phyloP scores from a whole-genome alignment of 2,329 filamentous ascomycete genomes.

The Trichoderma hamatum region DNA sequence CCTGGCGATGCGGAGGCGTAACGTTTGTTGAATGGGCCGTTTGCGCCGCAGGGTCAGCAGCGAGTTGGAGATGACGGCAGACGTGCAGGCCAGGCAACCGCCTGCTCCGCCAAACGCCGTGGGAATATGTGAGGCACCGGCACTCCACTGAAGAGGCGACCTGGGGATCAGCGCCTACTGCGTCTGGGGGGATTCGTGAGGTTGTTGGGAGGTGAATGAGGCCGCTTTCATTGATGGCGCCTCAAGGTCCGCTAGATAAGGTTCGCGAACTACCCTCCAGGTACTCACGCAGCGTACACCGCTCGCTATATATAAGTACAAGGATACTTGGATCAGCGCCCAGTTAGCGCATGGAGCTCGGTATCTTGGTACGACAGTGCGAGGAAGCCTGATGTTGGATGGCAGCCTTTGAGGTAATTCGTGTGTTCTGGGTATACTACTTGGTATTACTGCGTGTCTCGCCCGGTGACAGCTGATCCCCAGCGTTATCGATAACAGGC shows the following conservation, averaged over 20 bases:
- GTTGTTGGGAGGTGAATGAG: background rate
- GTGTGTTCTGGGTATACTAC: background rate
- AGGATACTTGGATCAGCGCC: background rate
- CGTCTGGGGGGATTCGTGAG: conserved; percentile 1
- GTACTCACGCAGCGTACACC: conserved; percentile 12
- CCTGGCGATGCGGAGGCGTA: conserved; percentile 15
- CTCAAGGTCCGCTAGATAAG: conserved; percentile 22
- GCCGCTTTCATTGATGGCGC: conserved; percentile 18
- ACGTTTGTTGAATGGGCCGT: background rate
- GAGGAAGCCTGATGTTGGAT: background rate
- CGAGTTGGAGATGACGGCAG: conserved; percentile 15
- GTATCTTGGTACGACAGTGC: background rate
- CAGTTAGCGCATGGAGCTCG: background rate
- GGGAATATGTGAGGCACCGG: conserved; percentile 3
- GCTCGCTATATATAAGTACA: background rate
- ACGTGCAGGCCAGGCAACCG: conserved; percentile 21
- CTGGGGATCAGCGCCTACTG: conserved; percentile 5
- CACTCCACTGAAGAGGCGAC: conserved; percentile 12
- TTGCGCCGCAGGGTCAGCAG: conserved; percentile 20
- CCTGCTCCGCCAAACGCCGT: conserved; percentile 18
- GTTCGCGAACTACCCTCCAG: conserved; percentile 13
- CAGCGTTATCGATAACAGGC: conserved; percentile 23
- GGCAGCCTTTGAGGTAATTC: background rate
- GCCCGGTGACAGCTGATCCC: background rate
- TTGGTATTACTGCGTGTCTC: background rate